Evolutionary conservation across 257 asterid species (phyloP), one percentile per base, ranked within the genome.

Genomic region (Capsicum chinense): DNA sequence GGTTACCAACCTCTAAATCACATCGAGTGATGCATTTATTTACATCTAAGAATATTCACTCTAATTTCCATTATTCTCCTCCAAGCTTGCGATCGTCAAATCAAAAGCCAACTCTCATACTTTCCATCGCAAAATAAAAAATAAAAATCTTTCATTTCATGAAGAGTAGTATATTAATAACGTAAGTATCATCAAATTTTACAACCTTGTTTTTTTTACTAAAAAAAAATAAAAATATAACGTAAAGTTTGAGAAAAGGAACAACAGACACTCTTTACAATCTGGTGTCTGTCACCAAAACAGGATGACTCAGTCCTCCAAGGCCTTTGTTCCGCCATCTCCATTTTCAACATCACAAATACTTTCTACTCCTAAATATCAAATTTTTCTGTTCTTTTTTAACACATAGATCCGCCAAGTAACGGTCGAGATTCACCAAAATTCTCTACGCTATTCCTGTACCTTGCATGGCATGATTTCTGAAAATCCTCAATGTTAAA

Each of bases 401-500:
- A 71, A 47, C 56, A 26, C 3, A 74, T 19, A 54, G 58, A 84
- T 39, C 92, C 92, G 33, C 88, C 86, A 42, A 95, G 90, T 89
- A 95, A 58, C 82, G 98, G 91, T 54, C 89, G 89, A 59, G 97
- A 87, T 84, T 95, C 95, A 60, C 88, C 85, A 79, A 83, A 80
- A 78, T 84, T 59, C 67, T 85, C 90, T 15, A 88, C 80, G 52
- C 79, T 82, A 79, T 63, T 87, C 85, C 89, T 84, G 80, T 52
- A 64, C 58, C 91, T 90, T 67, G 68, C 91, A 73, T 82, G 90
- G 89, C 92, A 83, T 86, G 94, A 88, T 83, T 92, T 88, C 88
- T 85, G 89, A 14, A 88, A 67, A 16, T 90, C 95, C 37, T 88
- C 89, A 10, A 85, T 73, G 52, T 54, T 79, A 48, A 73, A 60